Conservation (phyloP, 2,329 filamentous ascomycete genomes). For the Phyllachora maydis region DNA sequence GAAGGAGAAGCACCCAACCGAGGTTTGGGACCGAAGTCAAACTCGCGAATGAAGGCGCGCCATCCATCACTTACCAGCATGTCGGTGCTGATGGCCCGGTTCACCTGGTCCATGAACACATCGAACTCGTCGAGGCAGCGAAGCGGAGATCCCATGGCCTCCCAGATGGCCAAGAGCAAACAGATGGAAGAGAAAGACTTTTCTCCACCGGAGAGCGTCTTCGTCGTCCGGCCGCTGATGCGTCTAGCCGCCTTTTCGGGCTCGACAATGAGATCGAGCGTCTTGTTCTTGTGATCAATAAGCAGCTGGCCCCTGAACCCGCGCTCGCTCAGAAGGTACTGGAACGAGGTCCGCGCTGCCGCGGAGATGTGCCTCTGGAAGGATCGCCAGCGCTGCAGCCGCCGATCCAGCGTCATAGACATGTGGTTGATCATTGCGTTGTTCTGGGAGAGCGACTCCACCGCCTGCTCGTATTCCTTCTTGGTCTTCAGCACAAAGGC, state of each 20-base stretch:
- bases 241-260: constrained; percentile 36
- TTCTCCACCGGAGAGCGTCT: constrained; percentile 85
- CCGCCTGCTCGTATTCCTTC: constrained; percentile 13
- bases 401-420: constrained; percentile 38
- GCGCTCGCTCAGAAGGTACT: constrained; percentile 72
- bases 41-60: too few relatives aligned
- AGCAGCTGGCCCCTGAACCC: constrained; percentile 68
- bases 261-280: constrained; percentile 59
- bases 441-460: not conserved
- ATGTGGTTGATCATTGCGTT: constrained; percentile 17
- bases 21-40: too few relatives aligned
- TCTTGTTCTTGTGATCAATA: constrained; percentile 55
- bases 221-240: constrained; percentile 76
- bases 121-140: constrained; percentile 95
- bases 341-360: constrained; percentile 71
- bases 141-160: constrained; percentile 91
- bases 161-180: constrained; percentile 81
- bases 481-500: constrained; percentile 32
- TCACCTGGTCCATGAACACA: constrained; percentile 98
- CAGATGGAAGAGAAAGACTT: constrained; percentile 98
- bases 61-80: constrained; percentile 61
- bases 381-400: constrained; percentile 54
- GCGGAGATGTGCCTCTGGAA: constrained; percentile 76
- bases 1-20: too few relatives aligned
- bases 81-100: constrained; percentile 77